Percentiles rank a stretch among this genome's conserved stretches.
phyloP scores from a whole-genome alignment of 192 early-diverging fungal genomes.

The Coemansia sp. region DNA sequence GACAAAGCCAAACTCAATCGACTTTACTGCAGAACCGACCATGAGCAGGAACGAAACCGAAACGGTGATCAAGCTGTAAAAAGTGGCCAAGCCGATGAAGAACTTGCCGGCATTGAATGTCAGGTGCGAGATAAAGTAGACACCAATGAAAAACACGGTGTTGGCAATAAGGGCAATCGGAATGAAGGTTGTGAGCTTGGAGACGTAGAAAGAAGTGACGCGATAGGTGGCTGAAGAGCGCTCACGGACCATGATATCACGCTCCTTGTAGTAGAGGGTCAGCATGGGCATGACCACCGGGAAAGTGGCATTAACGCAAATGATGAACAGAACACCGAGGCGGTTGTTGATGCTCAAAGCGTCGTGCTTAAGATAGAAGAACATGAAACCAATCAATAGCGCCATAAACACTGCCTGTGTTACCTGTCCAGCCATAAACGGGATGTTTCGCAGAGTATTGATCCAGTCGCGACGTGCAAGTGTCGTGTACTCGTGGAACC shows the following conservation, averaged over 20 bases:
- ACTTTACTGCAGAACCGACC: conserved; percentile 41
- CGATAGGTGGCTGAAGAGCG: conserved; percentile 65
- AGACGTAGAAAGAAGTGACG: conserved; percentile 58
- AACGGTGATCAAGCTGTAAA: conserved; percentile 35
- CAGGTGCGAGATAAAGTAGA: conserved; percentile 51
- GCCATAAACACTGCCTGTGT: conserved; percentile 43
- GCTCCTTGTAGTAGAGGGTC: conserved; percentile 46
- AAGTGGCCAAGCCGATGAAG: conserved; percentile 42
- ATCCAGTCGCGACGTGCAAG: conserved; percentile 54
- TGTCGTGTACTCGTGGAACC: conserved; percentile 54
- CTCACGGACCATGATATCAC: conserved; percentile 61
- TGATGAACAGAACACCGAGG: conserved; percentile 47
- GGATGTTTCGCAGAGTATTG: conserved; percentile 43
- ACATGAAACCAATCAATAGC: conserved; percentile 61
- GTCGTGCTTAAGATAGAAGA: conserved; percentile 49
- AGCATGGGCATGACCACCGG: conserved; percentile 58
- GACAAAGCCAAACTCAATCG: conserved; percentile 45
- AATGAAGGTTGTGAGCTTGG: conserved; percentile 58
- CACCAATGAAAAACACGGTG: conserved; percentile 41
- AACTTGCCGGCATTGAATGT: conserved; percentile 45
- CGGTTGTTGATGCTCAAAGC: conserved; percentile 50
- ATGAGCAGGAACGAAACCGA: conserved; percentile 37
- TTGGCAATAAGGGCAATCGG: conserved; percentile 36
- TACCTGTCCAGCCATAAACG: conserved; percentile 33
- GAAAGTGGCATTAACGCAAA: conserved; percentile 57